phyloP scores from a whole-genome alignment of 1,284 basidiomycete species.

The Ganoderma meredithae region DNA sequence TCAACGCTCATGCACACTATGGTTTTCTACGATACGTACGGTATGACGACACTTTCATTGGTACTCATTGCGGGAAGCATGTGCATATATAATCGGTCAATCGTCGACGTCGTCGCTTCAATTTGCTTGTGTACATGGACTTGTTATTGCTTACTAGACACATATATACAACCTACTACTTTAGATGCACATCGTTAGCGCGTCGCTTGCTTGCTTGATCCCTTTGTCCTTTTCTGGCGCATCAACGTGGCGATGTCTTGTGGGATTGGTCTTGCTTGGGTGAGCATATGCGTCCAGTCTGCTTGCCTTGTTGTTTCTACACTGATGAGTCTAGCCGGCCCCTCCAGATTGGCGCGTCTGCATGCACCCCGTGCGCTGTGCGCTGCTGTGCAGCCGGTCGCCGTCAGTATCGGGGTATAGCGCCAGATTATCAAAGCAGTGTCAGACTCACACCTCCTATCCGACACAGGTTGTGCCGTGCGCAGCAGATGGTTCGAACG shows the following conservation, averaged over 20 bases:
- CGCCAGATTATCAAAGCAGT: no score
- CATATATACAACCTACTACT: constrained; percentile 17
- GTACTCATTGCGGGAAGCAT: background rate
- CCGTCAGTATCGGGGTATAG: background rate
- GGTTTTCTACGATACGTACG: background rate
- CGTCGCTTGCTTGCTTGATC: background rate
- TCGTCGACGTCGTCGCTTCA: background rate
- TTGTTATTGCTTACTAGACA: constrained; percentile 9
- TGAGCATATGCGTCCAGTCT: background rate
- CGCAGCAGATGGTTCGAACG: background rate
- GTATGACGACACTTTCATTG: background rate
- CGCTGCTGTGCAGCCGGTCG: background rate
- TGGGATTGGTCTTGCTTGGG: background rate
- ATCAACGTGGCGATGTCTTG: no score
- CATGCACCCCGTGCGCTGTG: background rate
- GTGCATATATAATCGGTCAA: background rate
- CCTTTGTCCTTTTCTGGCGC: background rate
- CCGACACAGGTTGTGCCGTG: background rate
- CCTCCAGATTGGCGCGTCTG: background rate
- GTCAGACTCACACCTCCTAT: no score
- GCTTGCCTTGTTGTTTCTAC: background rate
- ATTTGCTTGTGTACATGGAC: constrained; percentile 18
- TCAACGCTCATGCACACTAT: background rate
- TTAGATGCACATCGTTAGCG: background rate
- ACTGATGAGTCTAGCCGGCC: background rate